phyloP scores from a whole-genome alignment of 495 filamentous ascomycete species.

The Penicillium daleae region DNA sequence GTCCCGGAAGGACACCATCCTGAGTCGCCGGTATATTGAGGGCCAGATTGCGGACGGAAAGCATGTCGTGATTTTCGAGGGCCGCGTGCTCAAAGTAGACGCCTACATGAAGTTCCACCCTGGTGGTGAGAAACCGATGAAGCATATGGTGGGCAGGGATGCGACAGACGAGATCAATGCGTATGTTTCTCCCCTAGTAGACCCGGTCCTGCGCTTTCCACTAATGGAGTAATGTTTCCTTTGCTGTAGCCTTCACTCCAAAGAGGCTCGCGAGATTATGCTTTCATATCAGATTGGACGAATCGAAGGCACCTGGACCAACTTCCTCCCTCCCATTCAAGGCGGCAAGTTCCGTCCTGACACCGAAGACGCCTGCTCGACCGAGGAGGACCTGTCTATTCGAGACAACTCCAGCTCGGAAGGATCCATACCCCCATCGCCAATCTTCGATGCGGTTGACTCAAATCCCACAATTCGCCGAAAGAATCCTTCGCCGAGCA shows the following conservation, averaged over 20 bases:
- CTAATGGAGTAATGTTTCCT: not conserved
- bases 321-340: slow-evolving; percentile 91
- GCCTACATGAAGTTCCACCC: slow-evolving; percentile 88
- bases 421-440: slow-evolving; percentile 53
- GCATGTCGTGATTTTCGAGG: slow-evolving; percentile 77
- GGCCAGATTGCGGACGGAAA: slow-evolving; percentile 85
- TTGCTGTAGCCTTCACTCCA: slow-evolving; percentile 73
- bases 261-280: slow-evolving; percentile 78
- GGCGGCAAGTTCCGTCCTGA: slow-evolving; percentile 79
- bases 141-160: slow-evolving; percentile 95
- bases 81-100: slow-evolving; percentile 83
- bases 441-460: slow-evolving; percentile 64
- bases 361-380: slow-evolving; percentile 37
- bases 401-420: slow-evolving; percentile 41
- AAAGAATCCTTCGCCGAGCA: slow-evolving; percentile 34
- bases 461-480: slow-evolving; percentile 38
- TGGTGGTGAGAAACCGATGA: slow-evolving; percentile 88
- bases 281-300: slow-evolving; percentile 79
- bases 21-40: slow-evolving; percentile 80
- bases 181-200: slow-evolving; percentile 56
- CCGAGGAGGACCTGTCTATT: slow-evolving; percentile 38
- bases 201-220: not conserved
- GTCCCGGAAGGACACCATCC: slow-evolving; percentile 52
- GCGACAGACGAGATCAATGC: slow-evolving; percentile 93
- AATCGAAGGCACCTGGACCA: slow-evolving; percentile 81